These are phyloP conservation scores for Lactifluus rugatus DNA, from an alignment of 768 basidiomycete species.

Conservation along the genomic window DNA sequence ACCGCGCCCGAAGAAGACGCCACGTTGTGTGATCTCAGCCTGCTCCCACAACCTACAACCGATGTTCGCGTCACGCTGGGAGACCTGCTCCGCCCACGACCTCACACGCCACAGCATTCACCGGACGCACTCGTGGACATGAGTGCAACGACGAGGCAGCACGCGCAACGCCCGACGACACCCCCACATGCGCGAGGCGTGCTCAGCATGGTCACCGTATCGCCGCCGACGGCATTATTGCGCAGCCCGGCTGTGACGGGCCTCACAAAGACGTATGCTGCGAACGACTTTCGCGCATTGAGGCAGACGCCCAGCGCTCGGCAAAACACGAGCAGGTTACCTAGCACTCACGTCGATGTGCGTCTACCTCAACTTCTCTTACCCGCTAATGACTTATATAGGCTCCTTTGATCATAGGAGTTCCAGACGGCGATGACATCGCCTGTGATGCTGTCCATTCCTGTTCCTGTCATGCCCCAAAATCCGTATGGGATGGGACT, in stretches of 20 bases:
- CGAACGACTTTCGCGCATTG: constrained; percentile 75
- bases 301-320: constrained; percentile 57
- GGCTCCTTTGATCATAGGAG: neutral
- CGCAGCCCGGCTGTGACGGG: constrained; percentile 66
- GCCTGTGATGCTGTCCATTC: constrained; percentile 8
- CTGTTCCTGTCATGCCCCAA: neutral
- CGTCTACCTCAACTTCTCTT: constrained; percentile 23
- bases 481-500: constrained; percentile 16
- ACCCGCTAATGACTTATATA: too few species aligned
- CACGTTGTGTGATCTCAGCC: neutral
- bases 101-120: neutral
- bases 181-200: constrained; percentile 35
- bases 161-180: constrained; percentile 28
- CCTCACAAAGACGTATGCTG: constrained; percentile 71
- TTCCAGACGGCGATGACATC: constrained; percentile 11
- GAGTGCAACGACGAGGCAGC: neutral
- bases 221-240: constrained; percentile 59
- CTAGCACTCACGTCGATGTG: constrained; percentile 76
- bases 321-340: constrained; percentile 77
- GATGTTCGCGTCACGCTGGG: neutral
- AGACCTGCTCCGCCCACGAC: neutral
- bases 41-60: neutral
- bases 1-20: constrained; percentile 21
- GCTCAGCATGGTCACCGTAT: constrained; percentile 53
- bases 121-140: neutral